A percentile compares a stretch with the other conserved stretches of the same genome.
These are phyloP conservation scores for Syzygium syzygioides DNA, from an alignment of 441 rosid species.

Conservation along the genomic window DNA sequence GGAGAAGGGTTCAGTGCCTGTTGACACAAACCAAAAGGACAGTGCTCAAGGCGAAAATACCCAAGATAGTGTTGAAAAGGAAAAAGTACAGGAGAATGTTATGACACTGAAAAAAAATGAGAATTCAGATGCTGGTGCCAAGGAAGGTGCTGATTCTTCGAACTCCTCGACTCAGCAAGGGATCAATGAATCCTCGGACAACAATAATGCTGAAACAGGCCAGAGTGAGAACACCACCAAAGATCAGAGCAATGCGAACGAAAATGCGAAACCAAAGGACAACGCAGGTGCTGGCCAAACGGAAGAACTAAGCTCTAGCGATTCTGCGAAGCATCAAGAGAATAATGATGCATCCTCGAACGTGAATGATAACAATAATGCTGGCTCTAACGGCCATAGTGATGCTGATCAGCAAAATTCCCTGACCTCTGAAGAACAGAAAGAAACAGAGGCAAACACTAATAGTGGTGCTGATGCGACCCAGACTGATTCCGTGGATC, in stretches of 20 bases:
- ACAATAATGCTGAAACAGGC: conserved; percentile 4
- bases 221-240: conserved; percentile 10
- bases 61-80: conserved; percentile 18
- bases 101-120: conserved; percentile 20
- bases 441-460: neutral
- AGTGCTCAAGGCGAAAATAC: conserved; percentile 20
- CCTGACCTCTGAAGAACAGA: conserved; percentile 25
- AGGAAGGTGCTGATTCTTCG: conserved; percentile 34
- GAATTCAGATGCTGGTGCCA: conserved; percentile 26
- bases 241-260: neutral
- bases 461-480: neutral
- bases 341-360: neutral
- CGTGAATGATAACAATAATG: neutral
- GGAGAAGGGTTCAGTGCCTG: conserved; percentile 13
- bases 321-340: conserved; percentile 1
- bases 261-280: neutral
- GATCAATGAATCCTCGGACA: conserved; percentile 1
- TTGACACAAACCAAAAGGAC: conserved; percentile 12
- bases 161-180: neutral
- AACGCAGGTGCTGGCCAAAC: neutral
- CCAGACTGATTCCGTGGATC: neutral
- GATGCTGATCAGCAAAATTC: conserved; percentile 17
- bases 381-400: neutral
- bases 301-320: neutral
- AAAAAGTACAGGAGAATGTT: conserved; percentile 25